Conservation (phyloP, 2,329 filamentous ascomycete genomes). For the Ceratocystis cubensis region DNA sequence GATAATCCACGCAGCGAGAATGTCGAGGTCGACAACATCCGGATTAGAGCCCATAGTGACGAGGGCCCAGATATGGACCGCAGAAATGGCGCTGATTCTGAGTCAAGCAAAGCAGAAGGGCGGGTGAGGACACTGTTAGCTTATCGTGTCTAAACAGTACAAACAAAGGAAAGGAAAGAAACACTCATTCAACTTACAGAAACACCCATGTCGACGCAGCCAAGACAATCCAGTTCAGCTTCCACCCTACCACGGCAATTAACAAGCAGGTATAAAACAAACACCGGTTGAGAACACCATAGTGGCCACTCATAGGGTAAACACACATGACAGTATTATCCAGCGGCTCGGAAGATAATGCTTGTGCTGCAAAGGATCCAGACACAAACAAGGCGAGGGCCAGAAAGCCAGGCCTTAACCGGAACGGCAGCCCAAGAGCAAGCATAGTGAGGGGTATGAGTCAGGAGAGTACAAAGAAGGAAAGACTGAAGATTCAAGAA, state of each 20-base stretch:
- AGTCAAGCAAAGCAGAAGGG: neutral
- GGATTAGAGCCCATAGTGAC: conserved; percentile 17
- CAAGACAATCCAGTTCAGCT: conserved; percentile 16
- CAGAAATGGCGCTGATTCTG: conserved; percentile 10
- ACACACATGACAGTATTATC: conserved; percentile 20
- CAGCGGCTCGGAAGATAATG: conserved; percentile 12
- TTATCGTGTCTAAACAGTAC: neutral
- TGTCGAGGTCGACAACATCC: conserved; percentile 17
- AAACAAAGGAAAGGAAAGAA: no score
- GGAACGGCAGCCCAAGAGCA: neutral
- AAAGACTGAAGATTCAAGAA: neutral
- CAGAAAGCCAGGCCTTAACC: neutral
- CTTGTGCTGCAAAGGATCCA: conserved; percentile 12
- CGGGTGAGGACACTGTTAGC: neutral
- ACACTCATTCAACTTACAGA: conserved; percentile 12
- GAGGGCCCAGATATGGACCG: conserved; percentile 19
- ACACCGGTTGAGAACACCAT: conserved; percentile 17
- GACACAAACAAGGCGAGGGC: conserved; percentile 10
- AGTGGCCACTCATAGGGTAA: conserved; percentile 19
- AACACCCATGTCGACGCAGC: conserved; percentile 14
- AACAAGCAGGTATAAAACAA: conserved; percentile 18
- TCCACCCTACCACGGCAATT: conserved; percentile 19
- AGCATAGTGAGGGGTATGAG: neutral
- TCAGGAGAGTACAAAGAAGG: neutral
- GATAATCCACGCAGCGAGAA: conserved; percentile 19